Conservation (phyloP, 1,284 basidiomycete species). For the Tylopilus sp. region DNA sequence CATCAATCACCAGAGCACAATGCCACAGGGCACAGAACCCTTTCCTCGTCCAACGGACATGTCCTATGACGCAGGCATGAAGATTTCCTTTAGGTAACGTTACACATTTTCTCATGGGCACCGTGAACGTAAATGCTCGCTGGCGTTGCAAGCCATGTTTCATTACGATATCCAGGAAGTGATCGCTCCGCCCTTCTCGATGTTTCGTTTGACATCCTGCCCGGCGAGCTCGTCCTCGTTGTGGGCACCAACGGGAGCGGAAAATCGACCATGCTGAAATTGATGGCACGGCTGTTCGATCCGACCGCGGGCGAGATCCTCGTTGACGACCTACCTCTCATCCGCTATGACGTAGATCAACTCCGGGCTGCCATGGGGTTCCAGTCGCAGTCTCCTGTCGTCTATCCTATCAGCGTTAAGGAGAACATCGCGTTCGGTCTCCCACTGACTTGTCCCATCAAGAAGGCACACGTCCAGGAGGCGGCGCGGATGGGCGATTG, state of each 20-base stretch:
- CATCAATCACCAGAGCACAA: constrained; percentile 23
- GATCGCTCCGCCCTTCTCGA: constrained; percentile 30
- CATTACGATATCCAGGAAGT: constrained; percentile 35
- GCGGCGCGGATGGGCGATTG: constrained; percentile 40
- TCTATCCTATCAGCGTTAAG: constrained; percentile 41
- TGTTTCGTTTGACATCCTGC: constrained; percentile 40
- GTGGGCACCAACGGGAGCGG: constrained; percentile 49
- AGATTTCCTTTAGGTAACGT: constrained; percentile 37
- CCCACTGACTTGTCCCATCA: constrained; percentile 1
- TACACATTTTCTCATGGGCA: not conserved
- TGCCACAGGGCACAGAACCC: constrained; percentile 16
- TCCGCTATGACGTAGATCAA: constrained; percentile 26
- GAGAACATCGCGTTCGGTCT: constrained; percentile 42
- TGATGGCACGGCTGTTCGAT: constrained; percentile 40
- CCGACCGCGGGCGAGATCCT: constrained; percentile 40
- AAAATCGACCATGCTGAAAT: constrained; percentile 46
- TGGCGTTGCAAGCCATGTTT: constrained; percentile 36
- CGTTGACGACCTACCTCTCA: constrained; percentile 36
- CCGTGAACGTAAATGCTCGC: not conserved
- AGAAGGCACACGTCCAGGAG: constrained; percentile 26
- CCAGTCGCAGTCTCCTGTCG: constrained; percentile 38
- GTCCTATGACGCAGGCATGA: constrained; percentile 33
- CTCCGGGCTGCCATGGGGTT: constrained; percentile 37
- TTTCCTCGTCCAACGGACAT: constrained; percentile 13
- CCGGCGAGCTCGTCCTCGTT: constrained; percentile 46